Evolutionary conservation across 1,284 basidiomycete species (phyloP).

Genomic region (Cryptococcus sp.): DNA sequence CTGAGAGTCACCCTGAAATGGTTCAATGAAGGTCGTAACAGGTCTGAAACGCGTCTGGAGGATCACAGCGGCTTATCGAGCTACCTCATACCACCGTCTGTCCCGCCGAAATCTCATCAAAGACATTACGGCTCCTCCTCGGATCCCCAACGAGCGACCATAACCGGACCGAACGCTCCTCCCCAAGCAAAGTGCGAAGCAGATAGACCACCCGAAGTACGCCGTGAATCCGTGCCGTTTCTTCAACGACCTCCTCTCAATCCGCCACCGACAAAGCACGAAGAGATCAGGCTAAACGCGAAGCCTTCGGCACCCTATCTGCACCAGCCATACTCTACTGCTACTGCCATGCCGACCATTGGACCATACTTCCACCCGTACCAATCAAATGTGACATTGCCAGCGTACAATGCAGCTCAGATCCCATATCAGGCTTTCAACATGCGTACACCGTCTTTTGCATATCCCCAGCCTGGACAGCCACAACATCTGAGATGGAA

Average conservation of each 20-base stretch:
- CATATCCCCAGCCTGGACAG: conserved; percentile 14
- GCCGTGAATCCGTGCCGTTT: too few species aligned
- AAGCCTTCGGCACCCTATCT: not conserved
- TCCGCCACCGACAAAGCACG: not conserved
- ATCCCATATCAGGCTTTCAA: too few species aligned
- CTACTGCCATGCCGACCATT: not conserved
- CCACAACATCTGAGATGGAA: not conserved
- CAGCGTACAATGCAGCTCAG: conserved; percentile 14
- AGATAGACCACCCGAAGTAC: not conserved
- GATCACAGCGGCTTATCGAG: not conserved
- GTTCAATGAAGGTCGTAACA: conserved; percentile 23
- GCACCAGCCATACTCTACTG: not conserved
- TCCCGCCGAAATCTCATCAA: conserved; percentile 23
- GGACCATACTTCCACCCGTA: conserved; percentile 5
- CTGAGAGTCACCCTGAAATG: conserved; percentile 36
- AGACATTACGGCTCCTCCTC: not conserved
- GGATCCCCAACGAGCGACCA: not conserved
- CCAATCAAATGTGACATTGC: conserved; percentile 12
- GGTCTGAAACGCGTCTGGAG: not conserved
- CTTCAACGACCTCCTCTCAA: too few species aligned
- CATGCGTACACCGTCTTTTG: conserved; percentile 6
- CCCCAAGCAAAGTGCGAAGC: not conserved
- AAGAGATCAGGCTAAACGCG: not conserved
- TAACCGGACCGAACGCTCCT: not conserved
- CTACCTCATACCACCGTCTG: conserved; percentile 16